A percentile compares a stretch with the other conserved stretches of the same genome.
Conservation (phyloP, 495 filamentous ascomycete species). For the Podospora anserina region DNA sequence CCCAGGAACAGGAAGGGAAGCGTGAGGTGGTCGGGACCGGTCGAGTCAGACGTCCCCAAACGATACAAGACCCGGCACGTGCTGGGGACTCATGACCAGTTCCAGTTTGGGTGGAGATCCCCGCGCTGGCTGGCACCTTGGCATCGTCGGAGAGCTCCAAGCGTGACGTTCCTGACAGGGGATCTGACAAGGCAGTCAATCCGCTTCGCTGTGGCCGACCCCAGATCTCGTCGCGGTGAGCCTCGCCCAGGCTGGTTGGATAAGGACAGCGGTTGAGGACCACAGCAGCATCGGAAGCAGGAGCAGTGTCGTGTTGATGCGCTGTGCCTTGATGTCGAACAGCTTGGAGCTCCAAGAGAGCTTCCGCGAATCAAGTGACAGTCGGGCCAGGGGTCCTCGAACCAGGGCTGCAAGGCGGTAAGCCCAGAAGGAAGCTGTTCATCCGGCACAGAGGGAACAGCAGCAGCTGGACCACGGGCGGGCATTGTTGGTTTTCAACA, state of each 20-base stretch:
- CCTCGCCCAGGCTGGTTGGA: slow-evolving; percentile 3
- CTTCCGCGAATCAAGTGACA: slow-evolving; percentile 18
- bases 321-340: slow-evolving; percentile 8
- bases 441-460: not conserved
- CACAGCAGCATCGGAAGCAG: not conserved
- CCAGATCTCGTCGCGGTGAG: not conserved
- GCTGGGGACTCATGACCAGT: slow-evolving; percentile 23
- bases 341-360: slow-evolving; percentile 15
- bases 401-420: slow-evolving; percentile 13
- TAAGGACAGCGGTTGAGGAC: not conserved
- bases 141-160: slow-evolving; percentile 16
- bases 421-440: not conserved
- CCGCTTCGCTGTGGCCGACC: not conserved
- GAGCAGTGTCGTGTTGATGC: not conserved
- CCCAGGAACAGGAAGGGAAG: not conserved
- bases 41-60: slow-evolving; percentile 17
- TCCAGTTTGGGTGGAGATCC: slow-evolving; percentile 14
- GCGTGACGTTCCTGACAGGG: slow-evolving; percentile 21
- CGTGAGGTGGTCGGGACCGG: not conserved
- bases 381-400: slow-evolving; percentile 3
- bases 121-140: slow-evolving; percentile 14
- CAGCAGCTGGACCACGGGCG: not conserved
- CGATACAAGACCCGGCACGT: slow-evolving; percentile 21
- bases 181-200: slow-evolving; percentile 9
- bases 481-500: not conserved